Conservation (phyloP, 2,329 filamentous ascomycete genomes). For the Lecanoromycetidae sp. region DNA sequence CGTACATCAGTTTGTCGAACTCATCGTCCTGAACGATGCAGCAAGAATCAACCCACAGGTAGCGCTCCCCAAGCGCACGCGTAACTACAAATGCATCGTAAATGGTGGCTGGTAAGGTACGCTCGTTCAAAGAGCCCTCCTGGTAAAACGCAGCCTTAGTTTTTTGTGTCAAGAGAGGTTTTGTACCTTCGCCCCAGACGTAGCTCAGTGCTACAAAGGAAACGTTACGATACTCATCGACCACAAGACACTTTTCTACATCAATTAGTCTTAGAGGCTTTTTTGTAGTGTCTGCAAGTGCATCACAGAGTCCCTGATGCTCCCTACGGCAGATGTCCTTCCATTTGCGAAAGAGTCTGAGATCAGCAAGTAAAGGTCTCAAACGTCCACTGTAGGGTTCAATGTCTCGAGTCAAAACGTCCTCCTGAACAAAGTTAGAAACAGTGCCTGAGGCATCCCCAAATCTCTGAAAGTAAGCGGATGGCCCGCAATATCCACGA, state of each 20-base stretch:
- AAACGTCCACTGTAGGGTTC: background rate
- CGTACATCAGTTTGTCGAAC: background rate
- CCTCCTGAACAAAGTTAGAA: background rate
- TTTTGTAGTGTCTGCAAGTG: background rate
- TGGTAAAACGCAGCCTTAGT: background rate
- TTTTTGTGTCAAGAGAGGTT: background rate
- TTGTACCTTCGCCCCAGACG: background rate
- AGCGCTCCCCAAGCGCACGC: conserved; percentile 1
- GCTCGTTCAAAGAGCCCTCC: background rate
- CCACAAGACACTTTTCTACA: background rate
- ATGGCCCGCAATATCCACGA: background rate
- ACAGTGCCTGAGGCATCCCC: background rate
- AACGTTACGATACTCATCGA: background rate
- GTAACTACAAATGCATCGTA: background rate
- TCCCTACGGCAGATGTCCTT: background rate
- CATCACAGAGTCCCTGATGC: background rate
- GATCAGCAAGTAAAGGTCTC: background rate
- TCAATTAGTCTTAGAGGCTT: background rate
- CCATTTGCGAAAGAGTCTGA: background rate
- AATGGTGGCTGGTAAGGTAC: background rate
- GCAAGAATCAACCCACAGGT: conserved; percentile 7
- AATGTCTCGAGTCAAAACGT: background rate
- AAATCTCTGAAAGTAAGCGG: background rate
- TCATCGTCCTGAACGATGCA: conserved; percentile 6
- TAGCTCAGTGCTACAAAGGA: background rate